A percentile compares a stretch with the other conserved stretches of the same genome.
Evolutionary conservation across 495 filamentous ascomycete species (phyloP).

Genomic region (Daldinia decipiens): DNA sequence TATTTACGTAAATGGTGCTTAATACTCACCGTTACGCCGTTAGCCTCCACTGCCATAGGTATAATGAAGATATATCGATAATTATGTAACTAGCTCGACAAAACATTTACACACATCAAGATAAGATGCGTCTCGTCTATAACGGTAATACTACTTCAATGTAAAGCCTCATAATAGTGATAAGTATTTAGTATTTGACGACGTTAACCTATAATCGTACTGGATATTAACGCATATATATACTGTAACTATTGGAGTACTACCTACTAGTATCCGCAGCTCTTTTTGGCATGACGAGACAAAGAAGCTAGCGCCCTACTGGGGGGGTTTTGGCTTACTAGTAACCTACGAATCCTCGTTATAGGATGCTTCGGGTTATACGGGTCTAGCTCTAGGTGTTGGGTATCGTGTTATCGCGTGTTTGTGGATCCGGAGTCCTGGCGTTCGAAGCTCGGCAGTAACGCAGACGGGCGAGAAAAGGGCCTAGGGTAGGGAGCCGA

Average conservation of each 20-base stretch:
- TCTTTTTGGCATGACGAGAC: not conserved
- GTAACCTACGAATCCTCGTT: not conserved
- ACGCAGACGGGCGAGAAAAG: too few species aligned
- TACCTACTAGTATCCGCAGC: not conserved
- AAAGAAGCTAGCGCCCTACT: not conserved
- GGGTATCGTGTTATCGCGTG: not conserved
- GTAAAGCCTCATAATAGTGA: not conserved
- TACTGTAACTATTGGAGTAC: not conserved
- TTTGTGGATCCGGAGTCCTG: not conserved
- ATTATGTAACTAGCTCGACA: not conserved
- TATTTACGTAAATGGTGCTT: too few species aligned
- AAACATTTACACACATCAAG: not conserved
- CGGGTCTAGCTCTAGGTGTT: not conserved
- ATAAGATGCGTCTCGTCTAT: not conserved
- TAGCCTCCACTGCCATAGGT: too few species aligned
- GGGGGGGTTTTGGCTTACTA: not conserved
- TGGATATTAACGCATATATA: not conserved
- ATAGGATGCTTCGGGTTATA: not conserved
- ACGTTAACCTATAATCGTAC: not conserved
- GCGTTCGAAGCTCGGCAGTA: not conserved
- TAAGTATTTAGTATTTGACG: not conserved
- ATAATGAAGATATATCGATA: too few species aligned
- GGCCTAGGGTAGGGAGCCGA: not conserved
- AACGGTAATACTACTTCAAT: not conserved
- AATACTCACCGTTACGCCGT: too few species aligned